Conservation (phyloP, 768 basidiomycete species). For the Mycena leptocephala region DNA sequence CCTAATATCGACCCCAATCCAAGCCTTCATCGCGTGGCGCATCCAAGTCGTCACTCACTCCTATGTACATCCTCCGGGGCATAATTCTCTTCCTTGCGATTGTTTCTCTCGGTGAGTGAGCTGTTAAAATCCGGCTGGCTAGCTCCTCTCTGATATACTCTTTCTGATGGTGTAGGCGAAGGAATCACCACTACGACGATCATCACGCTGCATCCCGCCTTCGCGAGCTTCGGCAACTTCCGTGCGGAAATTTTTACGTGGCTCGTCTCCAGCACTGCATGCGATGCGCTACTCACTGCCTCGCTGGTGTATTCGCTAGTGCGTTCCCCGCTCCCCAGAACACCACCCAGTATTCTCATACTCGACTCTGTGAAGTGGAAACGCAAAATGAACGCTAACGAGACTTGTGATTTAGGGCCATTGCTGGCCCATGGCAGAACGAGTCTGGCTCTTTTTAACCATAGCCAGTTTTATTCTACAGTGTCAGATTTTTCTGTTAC, state of each 20-base stretch:
- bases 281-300: slow-evolving; percentile 14
- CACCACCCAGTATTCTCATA: no score
- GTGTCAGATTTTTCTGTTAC: no score
- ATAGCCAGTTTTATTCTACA: no score
- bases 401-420: no score
- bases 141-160: neutral
- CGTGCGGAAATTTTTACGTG: slow-evolving; percentile 12
- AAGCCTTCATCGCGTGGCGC: slow-evolving; percentile 27
- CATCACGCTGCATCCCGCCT: slow-evolving; percentile 5
- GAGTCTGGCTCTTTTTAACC: no score
- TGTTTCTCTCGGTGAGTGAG: neutral
- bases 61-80: neutral
- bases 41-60: slow-evolving; percentile 20
- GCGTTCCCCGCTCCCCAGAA: no score
- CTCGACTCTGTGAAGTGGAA: no score
- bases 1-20: no score
- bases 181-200: neutral
- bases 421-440: no score
- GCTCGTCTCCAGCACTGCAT: slow-evolving; percentile 22
- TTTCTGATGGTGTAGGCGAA: neutral
- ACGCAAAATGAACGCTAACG: no score
- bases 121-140: no score
- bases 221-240: neutral
- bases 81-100: slow-evolving; percentile 2
- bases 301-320: slow-evolving; percentile 19